Evolutionary conservation across 768 basidiomycete species (phyloP).

Genomic region (Mycena albidolilacea): DNA sequence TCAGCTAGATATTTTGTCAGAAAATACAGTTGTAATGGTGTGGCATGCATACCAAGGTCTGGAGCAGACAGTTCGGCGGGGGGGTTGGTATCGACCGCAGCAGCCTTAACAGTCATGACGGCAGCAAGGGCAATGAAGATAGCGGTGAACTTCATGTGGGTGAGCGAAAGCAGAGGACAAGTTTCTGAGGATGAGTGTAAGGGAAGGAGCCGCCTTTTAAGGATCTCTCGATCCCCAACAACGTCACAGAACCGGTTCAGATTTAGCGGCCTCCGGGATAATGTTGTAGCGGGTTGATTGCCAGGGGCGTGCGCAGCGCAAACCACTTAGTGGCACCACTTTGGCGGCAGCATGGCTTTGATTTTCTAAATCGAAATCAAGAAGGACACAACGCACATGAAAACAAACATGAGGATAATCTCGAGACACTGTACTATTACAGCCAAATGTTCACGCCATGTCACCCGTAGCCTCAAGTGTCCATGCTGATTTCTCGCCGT

Average conservation of each 20-base stretch:
- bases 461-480: slow-evolving; percentile 1
- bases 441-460: slow-evolving; percentile 1
- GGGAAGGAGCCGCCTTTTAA: slow-evolving; percentile 16
- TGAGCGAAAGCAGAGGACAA: slow-evolving; percentile 20
- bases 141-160: slow-evolving; percentile 11
- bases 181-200: slow-evolving; percentile 13
- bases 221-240: slow-evolving; percentile 14
- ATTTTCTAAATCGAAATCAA: slow-evolving; percentile 16
- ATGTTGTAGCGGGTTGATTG: slow-evolving; percentile 21
- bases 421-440: slow-evolving; percentile 16
- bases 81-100: slow-evolving; percentile 19
- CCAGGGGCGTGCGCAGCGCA: slow-evolving; percentile 11
- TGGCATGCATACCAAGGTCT: slow-evolving; percentile 22
- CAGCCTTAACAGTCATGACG: slow-evolving; percentile 16
- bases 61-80: slow-evolving; percentile 18
- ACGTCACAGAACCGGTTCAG: slow-evolving; percentile 20
- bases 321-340: slow-evolving; percentile 4
- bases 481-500: slow-evolving; percentile 5
- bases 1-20: slow-evolving; percentile 20
- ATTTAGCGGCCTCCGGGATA: slow-evolving; percentile 18
- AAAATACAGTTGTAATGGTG: slow-evolving; percentile 19
- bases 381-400: slow-evolving; percentile 12
- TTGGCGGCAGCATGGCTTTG: slow-evolving; percentile 20
- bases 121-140: slow-evolving; percentile 11
- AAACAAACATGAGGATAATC: slow-evolving; percentile 20